Conservation (phyloP, 2,329 filamentous ascomycete species). For the Xylaria sp. region DNA sequence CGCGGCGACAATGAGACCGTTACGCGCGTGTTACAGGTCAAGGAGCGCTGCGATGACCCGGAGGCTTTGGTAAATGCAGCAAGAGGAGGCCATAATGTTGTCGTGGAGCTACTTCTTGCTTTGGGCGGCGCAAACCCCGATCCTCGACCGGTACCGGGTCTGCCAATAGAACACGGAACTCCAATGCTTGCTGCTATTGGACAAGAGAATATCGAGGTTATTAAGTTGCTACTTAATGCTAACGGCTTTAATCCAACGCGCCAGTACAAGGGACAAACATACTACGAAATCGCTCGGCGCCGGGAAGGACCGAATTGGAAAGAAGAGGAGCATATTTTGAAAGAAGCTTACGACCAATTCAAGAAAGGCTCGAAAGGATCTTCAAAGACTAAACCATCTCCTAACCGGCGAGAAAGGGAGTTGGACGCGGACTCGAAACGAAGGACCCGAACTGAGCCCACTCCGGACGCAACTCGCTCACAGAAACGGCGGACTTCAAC, state of each 20-base stretch:
- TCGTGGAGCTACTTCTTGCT: constrained; percentile 81
- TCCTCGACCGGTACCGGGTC: constrained; percentile 71
- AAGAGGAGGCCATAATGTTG: constrained; percentile 88
- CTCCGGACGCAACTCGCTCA: constrained; percentile 55
- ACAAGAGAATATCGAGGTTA: constrained; percentile 84
- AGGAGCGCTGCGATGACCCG: constrained; percentile 75
- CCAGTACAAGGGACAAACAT: constrained; percentile 79
- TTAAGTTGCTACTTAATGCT: constrained; percentile 82
- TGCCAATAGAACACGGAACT: constrained; percentile 79
- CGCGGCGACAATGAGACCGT: constrained; percentile 72
- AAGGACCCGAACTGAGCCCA: constrained; percentile 56
- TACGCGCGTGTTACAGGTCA: constrained; percentile 69
- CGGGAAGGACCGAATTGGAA: constrained; percentile 90
- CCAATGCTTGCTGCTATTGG: constrained; percentile 96
- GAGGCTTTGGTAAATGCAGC: constrained; percentile 92
- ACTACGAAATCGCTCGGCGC: constrained; percentile 86
- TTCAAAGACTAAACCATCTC: constrained; percentile 64
- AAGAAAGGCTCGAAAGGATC: constrained; percentile 63
- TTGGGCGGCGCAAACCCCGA: constrained; percentile 74
- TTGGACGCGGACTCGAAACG: constrained; percentile 58
- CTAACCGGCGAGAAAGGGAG: constrained; percentile 56
- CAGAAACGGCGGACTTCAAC: constrained; percentile 59
- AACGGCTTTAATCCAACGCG: constrained; percentile 84
- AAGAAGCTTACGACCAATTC: constrained; percentile 76
- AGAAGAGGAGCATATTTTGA: constrained; percentile 84